Evolutionary conservation across 108 stramenopile species (phyloP), one percentile per base, ranked within the genome.

Genomic region (Parietichytrium sp.): DNA sequence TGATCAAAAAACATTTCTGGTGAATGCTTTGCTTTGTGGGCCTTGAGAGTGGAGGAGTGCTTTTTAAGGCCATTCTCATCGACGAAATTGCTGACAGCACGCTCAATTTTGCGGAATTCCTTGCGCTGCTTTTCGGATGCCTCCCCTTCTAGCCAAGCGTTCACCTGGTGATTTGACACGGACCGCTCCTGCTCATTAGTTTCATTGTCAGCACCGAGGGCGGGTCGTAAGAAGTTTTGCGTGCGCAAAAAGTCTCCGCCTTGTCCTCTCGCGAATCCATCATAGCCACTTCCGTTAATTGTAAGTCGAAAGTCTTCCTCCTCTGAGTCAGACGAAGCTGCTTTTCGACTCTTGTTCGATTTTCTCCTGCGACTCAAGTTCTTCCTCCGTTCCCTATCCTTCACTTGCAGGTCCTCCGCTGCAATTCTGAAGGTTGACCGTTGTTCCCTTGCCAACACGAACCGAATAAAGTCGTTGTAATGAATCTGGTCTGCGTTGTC

Each of bases 381-480:
- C 18, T 23, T n/a, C 42, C 61, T 72, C 45, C 54, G 20, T 55
- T 26, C 16, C 29, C 54, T 55, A 27, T 72, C 61, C 42, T 72
- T 33, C 20, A 10, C 61, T 45, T 23, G 18, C 4, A 72, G 10
- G 61, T 45, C 6, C 10, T 72, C 61, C 45, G 61, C 33, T 10
- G 6, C 20, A n/a, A 45, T 42, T 16, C 61, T 33, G 3, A 42
- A 36, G 33, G 61, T 38, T n/a, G 42, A 33, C 13, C 33, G 61
- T 13, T 72, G 38, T 20, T 72, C 38, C 38, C 61, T 33, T 12
- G 6, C 6, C 38, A 27, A n/a, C 1, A 27, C 33, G 38, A 33
- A 72, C 0, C 61, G 33, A n/a, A 72, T 45, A 38, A 72, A 3
- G 61, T 72, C 61, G n/a, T 72, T 72, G 61, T 72, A 72, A 20